Percentiles rank a stretch among this genome's conserved stretches.
phyloP scores from a whole-genome alignment of 2,329 filamentous ascomycete genomes.

The Aureobasidium sp. region DNA sequence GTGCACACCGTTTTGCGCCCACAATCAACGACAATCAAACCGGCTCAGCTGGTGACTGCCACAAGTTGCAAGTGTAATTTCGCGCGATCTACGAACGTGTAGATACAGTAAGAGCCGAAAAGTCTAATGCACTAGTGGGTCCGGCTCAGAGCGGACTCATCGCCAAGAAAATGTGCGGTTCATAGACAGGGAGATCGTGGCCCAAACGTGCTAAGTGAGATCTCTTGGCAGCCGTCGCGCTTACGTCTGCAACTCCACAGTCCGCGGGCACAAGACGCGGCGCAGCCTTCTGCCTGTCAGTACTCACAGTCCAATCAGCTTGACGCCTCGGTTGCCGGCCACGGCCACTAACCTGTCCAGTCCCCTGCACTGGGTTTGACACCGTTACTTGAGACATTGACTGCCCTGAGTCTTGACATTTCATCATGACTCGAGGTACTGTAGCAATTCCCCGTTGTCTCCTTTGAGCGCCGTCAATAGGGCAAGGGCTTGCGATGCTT shows the following conservation, averaged over 20 bases:
- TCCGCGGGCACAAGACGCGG: not conserved
- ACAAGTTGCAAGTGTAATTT: constrained; percentile 3
- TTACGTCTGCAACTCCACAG: not conserved
- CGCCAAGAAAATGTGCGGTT: not conserved
- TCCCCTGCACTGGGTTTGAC: not conserved
- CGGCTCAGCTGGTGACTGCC: not conserved
- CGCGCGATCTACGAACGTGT: constrained; percentile 4
- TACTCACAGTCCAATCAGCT: not conserved
- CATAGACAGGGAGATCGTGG: not conserved
- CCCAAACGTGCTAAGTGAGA: constrained; percentile 1
- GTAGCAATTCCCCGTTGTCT: not conserved
- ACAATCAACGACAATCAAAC: constrained; percentile 2
- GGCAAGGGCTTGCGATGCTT: not conserved
- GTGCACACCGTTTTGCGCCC: not conserved
- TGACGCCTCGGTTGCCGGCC: constrained; percentile 1
- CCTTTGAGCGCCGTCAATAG: not conserved
- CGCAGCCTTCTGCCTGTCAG: not conserved
- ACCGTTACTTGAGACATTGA: not conserved
- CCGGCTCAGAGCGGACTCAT: constrained; percentile 3
- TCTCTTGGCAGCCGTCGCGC: not conserved
- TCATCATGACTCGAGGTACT: not conserved
- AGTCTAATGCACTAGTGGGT: not conserved
- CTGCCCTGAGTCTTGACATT: constrained; percentile 3
- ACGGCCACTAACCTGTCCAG: constrained; percentile 1
- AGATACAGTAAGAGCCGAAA: constrained; percentile 4